Conservation (phyloP, 495 filamentous ascomycete genomes). For the Talaromyces nanjingensis region DNA sequence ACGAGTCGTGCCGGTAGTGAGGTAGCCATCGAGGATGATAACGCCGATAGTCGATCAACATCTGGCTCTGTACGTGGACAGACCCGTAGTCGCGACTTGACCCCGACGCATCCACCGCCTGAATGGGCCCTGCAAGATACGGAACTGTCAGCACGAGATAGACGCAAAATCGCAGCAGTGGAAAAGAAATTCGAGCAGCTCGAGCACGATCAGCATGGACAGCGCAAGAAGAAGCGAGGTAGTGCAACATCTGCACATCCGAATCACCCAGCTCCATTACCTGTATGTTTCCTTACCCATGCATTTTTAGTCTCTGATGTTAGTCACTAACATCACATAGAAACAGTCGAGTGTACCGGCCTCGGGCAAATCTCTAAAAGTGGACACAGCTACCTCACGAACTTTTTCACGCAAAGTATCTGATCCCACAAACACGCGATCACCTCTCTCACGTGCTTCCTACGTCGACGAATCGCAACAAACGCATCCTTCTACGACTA, state of each 20-base stretch:
- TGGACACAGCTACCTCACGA: slow-evolving; percentile 12
- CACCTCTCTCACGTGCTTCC: slow-evolving; percentile 19
- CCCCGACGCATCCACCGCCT: slow-evolving; percentile 46
- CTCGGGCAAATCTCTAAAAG: slow-evolving; percentile 14
- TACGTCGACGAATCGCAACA: slow-evolving; percentile 44
- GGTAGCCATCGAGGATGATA: slow-evolving; percentile 46
- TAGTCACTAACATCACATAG: background rate
- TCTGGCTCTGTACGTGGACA: slow-evolving; percentile 72
- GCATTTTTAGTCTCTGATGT: background rate
- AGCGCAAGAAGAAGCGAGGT: slow-evolving; percentile 39
- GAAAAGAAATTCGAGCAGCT: slow-evolving; percentile 65
- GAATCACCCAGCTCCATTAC: slow-evolving; percentile 22
- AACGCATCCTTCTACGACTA: slow-evolving; percentile 25
- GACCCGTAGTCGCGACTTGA: slow-evolving; percentile 74
- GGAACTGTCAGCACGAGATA: slow-evolving; percentile 78
- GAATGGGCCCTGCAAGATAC: slow-evolving; percentile 45
- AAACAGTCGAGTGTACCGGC: slow-evolving; percentile 8
- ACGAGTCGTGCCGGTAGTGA: slow-evolving; percentile 78
- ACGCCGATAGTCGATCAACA: slow-evolving; percentile 51
- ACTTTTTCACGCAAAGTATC: slow-evolving; percentile 27
- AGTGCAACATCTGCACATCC: slow-evolving; percentile 30
- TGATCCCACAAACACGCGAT: slow-evolving; percentile 23
- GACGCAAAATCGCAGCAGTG: slow-evolving; percentile 76
- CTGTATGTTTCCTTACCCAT: slow-evolving; percentile 8
- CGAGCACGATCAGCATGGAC: slow-evolving; percentile 44